A percentile compares a stretch with the other conserved stretches of the same genome.
phyloP scores from a whole-genome alignment of 768 basidiomycete species.

The Hydnomerulius pinastri region DNA sequence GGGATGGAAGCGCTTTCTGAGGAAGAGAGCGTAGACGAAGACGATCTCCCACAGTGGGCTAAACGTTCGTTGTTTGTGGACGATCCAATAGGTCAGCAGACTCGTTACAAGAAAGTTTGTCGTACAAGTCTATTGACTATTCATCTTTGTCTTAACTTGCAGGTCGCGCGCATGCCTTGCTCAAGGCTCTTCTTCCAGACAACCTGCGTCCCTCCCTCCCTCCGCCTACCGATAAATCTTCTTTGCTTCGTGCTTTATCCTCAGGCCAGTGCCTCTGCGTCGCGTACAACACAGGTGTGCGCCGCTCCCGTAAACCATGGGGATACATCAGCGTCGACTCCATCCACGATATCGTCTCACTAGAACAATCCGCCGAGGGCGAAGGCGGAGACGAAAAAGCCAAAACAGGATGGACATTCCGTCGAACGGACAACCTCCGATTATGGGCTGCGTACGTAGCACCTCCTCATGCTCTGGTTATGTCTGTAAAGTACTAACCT shows the following conservation, averaged over 20 bases:
- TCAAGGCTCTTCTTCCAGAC: constrained; percentile 61
- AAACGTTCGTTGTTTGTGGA: constrained; percentile 53
- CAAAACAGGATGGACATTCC: constrained; percentile 78
- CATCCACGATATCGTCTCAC: constrained; percentile 75
- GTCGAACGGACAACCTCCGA: constrained; percentile 82
- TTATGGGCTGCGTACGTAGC: constrained; percentile 79
- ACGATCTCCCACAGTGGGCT: constrained; percentile 80
- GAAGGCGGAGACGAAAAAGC: constrained; percentile 40
- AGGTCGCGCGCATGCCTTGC: constrained; percentile 69
- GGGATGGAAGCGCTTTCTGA: constrained; percentile 48
- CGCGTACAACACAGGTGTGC: constrained; percentile 80
- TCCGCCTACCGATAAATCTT: constrained; percentile 29
- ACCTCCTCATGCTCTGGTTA: neutral
- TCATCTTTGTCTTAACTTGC: constrained; percentile 1
- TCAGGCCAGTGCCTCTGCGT: constrained; percentile 81
- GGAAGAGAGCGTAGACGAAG: constrained; percentile 57
- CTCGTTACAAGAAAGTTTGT: constrained; percentile 1
- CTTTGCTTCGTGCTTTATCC: constrained; percentile 57
- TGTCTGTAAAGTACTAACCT: neutral
- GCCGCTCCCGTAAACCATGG: constrained; percentile 83
- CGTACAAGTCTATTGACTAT: constrained; percentile 4
- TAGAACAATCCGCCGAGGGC: constrained; percentile 52
- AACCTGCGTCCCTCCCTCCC: constrained; percentile 46
- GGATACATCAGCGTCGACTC: constrained; percentile 78
- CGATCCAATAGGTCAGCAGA: constrained; percentile 58